Evolutionary conservation across 2,329 filamentous ascomycete species (phyloP), one percentile per base, ranked within the genome.

Genomic region (Chaetomium olivaceum): DNA sequence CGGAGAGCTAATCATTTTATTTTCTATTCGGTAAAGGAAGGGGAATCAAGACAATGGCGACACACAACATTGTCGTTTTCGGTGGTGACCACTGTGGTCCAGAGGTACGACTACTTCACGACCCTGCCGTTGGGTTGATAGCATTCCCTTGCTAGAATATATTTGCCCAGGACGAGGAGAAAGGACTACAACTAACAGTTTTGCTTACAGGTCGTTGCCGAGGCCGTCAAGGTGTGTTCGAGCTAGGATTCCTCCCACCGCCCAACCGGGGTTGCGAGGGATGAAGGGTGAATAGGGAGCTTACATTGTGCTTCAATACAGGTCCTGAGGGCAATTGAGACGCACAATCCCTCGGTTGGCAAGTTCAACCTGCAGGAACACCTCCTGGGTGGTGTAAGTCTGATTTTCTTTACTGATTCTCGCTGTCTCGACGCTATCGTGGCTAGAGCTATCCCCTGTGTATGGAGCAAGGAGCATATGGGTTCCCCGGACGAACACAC

Each of bases 291-390:
- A 6, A 48, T 7, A 7, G 19, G 48, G 25, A 61, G 59, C 55
- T 62, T 21, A 62, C 50, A 19, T 23, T 39, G 36, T 25, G 5
- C 8, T 21, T 46, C 14, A 31, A 31, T 12, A 59, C 48, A 96
- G 91, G 81, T 95, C 71, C 85, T 98, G 75, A 90, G 89, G 76
- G 84, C 90, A 4, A 82, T 98, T 66, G 91, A 96, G 81, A 85
- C 89, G 73, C 80, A 83, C 72, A 89, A 87, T 75, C 85, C 89
- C 64, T 86, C 88, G 71, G 84, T 90, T 62, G 83, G 81, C 77
- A 89, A 89, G 74, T 97, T 98, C 82, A 92, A 95, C 77, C 90
- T 97, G 73, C 87, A 97, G 76, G 88, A 97, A 64, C 92, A 97
- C 77, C 84, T 96, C 64, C 86, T 99, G 65, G 93, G 95, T 74